A percentile compares a stretch with the other conserved stretches of the same genome.
Conservation (phyloP, 257 asterid genomes). For the Salvia hispanica region DNA sequence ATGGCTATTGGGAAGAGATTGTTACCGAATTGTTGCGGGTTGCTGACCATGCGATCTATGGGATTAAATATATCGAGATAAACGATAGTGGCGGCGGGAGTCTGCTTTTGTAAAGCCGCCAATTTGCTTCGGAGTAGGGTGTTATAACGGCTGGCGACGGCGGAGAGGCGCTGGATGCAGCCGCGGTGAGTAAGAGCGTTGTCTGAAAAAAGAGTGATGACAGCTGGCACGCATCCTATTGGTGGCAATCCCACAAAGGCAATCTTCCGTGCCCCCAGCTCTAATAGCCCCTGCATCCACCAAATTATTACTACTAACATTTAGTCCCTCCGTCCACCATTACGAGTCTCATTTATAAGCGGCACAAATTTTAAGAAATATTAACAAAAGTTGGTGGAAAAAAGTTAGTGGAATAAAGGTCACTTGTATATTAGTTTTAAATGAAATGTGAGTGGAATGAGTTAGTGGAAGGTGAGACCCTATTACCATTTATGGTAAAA, state of each 20-base stretch:
- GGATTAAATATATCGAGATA: constrained; percentile 53
- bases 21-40: constrained; percentile 56
- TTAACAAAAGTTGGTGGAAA: too few species aligned
- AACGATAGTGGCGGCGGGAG: constrained; percentile 17
- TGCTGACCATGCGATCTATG: constrained; percentile 44
- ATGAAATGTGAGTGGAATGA: too few species aligned
- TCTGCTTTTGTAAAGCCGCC: constrained; percentile 28
- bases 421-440: too few species aligned
- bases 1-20: too few species aligned
- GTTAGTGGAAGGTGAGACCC: too few species aligned
- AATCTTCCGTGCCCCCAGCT: constrained; percentile 56
- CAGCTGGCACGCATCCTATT: constrained; percentile 69
- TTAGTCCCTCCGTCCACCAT: too few species aligned
- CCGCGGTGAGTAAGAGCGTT: constrained; percentile 39
- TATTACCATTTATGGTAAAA: too few species aligned
- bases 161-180: constrained; percentile 48
- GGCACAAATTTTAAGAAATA: too few species aligned
- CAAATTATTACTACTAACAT: too few species aligned
- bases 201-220: constrained; percentile 47
- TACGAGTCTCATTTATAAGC: too few species aligned
- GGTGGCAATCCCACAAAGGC: constrained; percentile 68
- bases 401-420: too few species aligned
- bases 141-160: constrained; percentile 58
- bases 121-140: constrained; percentile 39
- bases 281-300: constrained; percentile 45